A percentile compares a stretch with the other conserved stretches of the same genome.
These are phyloP conservation scores for Aspergillus versicolor DNA, from an alignment of 2,329 filamentous ascomycete genomes.

Conservation along the genomic window DNA sequence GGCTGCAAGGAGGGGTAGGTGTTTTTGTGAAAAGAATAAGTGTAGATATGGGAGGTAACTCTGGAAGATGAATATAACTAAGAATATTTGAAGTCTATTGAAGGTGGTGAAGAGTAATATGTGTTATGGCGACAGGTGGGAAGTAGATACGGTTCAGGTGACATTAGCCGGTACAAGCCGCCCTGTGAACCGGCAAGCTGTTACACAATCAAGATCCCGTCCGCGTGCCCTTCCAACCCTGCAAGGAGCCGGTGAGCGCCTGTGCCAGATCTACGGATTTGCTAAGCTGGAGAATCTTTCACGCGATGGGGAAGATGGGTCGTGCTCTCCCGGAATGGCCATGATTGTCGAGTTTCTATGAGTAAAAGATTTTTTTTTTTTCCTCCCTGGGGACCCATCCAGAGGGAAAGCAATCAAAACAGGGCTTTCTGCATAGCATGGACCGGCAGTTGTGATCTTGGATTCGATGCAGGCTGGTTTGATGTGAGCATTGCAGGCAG, in stretches of 20 bases:
- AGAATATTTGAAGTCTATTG: neutral
- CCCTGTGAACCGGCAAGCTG: constrained; percentile 7
- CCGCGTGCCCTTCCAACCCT: neutral
- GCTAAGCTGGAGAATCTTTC: neutral
- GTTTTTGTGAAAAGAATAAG: neutral
- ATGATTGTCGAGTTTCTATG: neutral
- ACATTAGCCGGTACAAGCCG: constrained; percentile 9
- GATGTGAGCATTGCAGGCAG: neutral
- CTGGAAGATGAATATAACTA: constrained; percentile 1
- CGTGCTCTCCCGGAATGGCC: neutral
- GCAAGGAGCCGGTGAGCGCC: neutral
- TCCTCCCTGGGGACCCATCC: neutral
- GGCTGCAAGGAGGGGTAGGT: constrained; percentile 1
- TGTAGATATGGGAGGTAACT: neutral
- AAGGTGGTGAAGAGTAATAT: neutral
- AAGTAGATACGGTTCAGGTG: neutral
- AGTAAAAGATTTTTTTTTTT: neutral
- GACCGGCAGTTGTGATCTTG: neutral
- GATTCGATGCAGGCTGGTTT: neutral
- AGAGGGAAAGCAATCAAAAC: neutral
- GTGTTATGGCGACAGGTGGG: neutral
- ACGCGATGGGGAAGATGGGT: neutral
- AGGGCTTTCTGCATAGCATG: neutral
- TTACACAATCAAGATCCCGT: neutral
- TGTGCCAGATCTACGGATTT: neutral